Evolutionary conservation across 805 yeast genomes (phyloP).

Genomic region (Yamadazyma phyllophila): DNA sequence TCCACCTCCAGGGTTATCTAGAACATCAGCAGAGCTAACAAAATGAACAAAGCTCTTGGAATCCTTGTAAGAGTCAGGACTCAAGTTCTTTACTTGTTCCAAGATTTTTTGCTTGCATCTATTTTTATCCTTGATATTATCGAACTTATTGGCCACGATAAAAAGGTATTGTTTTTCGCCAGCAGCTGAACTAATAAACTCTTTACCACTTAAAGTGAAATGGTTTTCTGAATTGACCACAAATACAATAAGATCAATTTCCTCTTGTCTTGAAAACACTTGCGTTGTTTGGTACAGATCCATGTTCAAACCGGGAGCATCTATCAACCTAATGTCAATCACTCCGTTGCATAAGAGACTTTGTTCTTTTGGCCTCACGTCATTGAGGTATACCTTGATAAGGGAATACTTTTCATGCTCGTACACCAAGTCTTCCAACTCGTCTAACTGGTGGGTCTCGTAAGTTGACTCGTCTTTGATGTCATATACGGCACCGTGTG

Average conservation of each 20-base stretch:
- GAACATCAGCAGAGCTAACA: conserved; percentile 62
- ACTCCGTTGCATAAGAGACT: conserved; percentile 85
- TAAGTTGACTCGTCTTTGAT: conserved; percentile 64
- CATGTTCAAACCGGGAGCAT: conserved; percentile 95
- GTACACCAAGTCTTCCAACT: conserved; percentile 68
- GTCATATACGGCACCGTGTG: conserved; percentile 51
- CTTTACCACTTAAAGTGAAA: conserved; percentile 90
- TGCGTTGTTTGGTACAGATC: conserved; percentile 94
- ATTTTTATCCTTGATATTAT: conserved; percentile 75
- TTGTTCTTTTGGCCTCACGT: conserved; percentile 61
- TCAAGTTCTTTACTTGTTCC: conserved; percentile 78
- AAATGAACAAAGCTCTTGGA: conserved; percentile 92
- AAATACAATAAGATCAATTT: conserved; percentile 92
- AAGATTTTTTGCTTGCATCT: conserved; percentile 75
- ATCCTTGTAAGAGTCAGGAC: conserved; percentile 90
- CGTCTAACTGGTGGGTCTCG: conserved; percentile 49
- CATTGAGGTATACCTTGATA: conserved; percentile 79
- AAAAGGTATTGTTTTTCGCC: conserved; percentile 89
- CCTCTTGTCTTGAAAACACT: conserved; percentile 93
- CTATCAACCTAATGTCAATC: conserved; percentile 87
- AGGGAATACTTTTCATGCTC: conserved; percentile 69
- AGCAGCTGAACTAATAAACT: conserved; percentile 86
- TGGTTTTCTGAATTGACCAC: conserved; percentile 97
- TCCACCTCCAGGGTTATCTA: conserved; percentile 36
- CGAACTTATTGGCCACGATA: conserved; percentile 91